These are phyloP conservation scores for Boletus fagicola DNA, from an alignment of 768 basidiomycete genomes.

Conservation along the genomic window DNA sequence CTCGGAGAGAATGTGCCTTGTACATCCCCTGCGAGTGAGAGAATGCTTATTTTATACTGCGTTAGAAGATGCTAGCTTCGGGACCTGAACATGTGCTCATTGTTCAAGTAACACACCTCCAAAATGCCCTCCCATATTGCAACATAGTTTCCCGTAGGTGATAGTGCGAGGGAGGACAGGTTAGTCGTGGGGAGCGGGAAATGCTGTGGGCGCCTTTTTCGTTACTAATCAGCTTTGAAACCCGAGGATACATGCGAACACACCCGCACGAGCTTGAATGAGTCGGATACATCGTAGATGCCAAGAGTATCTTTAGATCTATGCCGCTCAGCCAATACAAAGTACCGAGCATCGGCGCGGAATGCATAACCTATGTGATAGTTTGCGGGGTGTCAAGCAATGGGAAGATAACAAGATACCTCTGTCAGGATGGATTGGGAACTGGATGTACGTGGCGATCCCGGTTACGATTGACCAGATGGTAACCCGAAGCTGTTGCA, in stretches of 20 bases:
- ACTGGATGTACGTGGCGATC: slow-evolving; percentile 79
- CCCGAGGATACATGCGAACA: neutral
- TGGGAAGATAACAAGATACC: slow-evolving; percentile 40
- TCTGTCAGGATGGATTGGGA: slow-evolving; percentile 76
- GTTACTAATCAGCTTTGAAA: slow-evolving; percentile 21
- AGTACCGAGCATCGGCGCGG: slow-evolving; percentile 77
- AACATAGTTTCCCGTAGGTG: slow-evolving; percentile 71
- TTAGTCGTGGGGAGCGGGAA: slow-evolving; percentile 77
- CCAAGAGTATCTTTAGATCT: slow-evolving; percentile 86
- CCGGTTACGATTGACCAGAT: slow-evolving; percentile 82
- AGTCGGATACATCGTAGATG: slow-evolving; percentile 72
- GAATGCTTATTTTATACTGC: slow-evolving; percentile 74
- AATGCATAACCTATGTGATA: slow-evolving; percentile 64
- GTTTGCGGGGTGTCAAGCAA: neutral
- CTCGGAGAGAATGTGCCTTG: slow-evolving; percentile 68
- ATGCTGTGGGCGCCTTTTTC: slow-evolving; percentile 51
- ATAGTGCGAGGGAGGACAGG: slow-evolving; percentile 67
- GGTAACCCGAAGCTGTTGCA: slow-evolving; percentile 71
- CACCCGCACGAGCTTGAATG: slow-evolving; percentile 74
- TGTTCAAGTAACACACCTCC: slow-evolving; percentile 52
- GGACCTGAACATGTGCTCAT: neutral
- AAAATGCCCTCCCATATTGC: slow-evolving; percentile 83
- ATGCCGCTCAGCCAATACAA: slow-evolving; percentile 84
- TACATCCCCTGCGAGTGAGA: slow-evolving; percentile 63
- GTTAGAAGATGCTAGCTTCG: neutral